Evolutionary conservation across 2,329 filamentous ascomycete species (phyloP).

Genomic region (Phyllachora maydis): DNA sequence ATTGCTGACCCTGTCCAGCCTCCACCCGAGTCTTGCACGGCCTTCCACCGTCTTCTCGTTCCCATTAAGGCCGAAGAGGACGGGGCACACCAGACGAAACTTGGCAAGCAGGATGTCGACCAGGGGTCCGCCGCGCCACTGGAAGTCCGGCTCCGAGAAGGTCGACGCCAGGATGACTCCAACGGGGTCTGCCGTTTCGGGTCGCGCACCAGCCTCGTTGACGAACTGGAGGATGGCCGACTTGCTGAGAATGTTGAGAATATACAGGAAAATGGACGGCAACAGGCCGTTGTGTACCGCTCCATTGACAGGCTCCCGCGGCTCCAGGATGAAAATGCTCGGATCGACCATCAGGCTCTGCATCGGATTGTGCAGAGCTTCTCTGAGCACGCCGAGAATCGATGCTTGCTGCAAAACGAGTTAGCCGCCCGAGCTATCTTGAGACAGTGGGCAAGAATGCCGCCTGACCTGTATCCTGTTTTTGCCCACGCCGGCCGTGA

Average conservation of each 20-base stretch:
- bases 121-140: conserved; percentile 42
- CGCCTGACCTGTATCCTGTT: conserved; percentile 23
- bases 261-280: conserved; percentile 45
- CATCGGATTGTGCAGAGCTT: conserved; percentile 24
- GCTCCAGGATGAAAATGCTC: conserved; percentile 23
- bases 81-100: conserved; percentile 59
- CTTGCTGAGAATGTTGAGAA: conserved; percentile 53
- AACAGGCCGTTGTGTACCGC: conserved; percentile 23
- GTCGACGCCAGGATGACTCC: conserved; percentile 49
- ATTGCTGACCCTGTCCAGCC: conserved; percentile 28
- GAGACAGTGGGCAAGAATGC: too few species aligned
- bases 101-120: conserved; percentile 69
- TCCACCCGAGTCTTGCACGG: conserved; percentile 53
- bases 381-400: too few species aligned
- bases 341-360: conserved; percentile 28
- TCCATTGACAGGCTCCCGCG: conserved; percentile 17
- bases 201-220: conserved; percentile 35
- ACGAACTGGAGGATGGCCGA: conserved; percentile 43
- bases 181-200: conserved; percentile 46
- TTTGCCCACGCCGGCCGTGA: conserved; percentile 26
- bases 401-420: too few species aligned
- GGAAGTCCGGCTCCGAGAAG: conserved; percentile 42
- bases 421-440: too few species aligned
- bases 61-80: conserved; percentile 67
- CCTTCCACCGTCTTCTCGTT: conserved; percentile 53